phyloP scores from a whole-genome alignment of 1,139 yeast genomes.

The Candida dubliniensis region DNA sequence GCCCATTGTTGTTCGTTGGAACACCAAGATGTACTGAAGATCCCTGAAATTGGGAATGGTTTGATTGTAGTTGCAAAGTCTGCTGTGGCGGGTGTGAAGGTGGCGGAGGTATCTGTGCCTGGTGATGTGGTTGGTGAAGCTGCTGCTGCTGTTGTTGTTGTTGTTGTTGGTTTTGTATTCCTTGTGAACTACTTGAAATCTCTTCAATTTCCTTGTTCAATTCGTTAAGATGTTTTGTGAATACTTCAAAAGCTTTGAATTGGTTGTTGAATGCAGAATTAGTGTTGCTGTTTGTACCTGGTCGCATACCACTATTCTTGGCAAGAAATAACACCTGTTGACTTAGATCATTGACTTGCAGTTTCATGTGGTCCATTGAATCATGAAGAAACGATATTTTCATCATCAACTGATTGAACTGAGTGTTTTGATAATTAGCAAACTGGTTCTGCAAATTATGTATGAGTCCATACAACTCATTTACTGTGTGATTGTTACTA shows the following conservation, averaged over 20 bases:
- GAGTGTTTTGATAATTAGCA: constrained; percentile 23
- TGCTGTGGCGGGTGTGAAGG: constrained; percentile 11
- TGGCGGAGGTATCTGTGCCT: constrained; percentile 6
- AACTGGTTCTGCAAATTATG: constrained; percentile 20
- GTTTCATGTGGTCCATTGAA: constrained; percentile 19
- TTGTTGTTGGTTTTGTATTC: constrained; percentile 1
- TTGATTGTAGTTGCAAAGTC: not conserved
- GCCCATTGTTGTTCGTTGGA: not conserved
- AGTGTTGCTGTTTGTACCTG: not conserved
- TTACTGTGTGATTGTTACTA: constrained; percentile 10
- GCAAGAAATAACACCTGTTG: constrained; percentile 14
- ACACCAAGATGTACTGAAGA: not conserved
- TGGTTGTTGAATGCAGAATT: constrained; percentile 10
- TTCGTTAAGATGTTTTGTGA: constrained; percentile 24
- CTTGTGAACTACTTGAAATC: constrained; percentile 2
- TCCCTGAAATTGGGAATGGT: not conserved
- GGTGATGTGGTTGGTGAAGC: constrained; percentile 9
- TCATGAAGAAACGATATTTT: constrained; percentile 29
- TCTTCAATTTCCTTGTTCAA: constrained; percentile 29
- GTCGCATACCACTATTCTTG: constrained; percentile 7
- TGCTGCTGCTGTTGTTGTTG: constrained; percentile 10
- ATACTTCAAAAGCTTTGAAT: constrained; percentile 20
- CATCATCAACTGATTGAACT: constrained; percentile 23
- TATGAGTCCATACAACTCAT: constrained; percentile 16
- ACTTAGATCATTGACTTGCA: constrained; percentile 14